Conservation (phyloP, 176 grass and related monocot genomes). For the Cenchrus americanus region DNA sequence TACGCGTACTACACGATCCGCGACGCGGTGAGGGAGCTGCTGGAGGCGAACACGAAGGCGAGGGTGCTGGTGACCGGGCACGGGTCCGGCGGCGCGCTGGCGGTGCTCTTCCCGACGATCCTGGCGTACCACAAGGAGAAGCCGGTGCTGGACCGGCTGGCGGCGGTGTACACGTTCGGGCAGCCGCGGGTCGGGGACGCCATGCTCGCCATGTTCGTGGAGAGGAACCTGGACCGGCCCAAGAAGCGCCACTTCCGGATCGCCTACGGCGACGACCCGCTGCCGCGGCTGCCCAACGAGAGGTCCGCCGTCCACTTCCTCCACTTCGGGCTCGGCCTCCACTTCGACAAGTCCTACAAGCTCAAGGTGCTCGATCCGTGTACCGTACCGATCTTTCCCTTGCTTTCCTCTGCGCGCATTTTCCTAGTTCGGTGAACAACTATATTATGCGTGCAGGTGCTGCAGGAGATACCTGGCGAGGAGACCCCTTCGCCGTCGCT, state of each 20-base stretch:
- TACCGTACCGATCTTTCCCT: neutral
- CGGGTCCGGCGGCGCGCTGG: conserved; percentile 63
- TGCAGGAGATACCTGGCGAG: conserved; percentile 48
- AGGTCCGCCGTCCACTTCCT: conserved; percentile 42
- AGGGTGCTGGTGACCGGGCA: conserved; percentile 64
- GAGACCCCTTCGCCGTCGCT: neutral
- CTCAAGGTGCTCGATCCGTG: conserved; percentile 39
- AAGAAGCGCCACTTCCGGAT: conserved; percentile 54
- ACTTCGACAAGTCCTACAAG: conserved; percentile 58
- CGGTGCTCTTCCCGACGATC: conserved; percentile 57
- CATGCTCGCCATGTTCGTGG: conserved; percentile 52
- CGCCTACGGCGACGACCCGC: conserved; percentile 51
- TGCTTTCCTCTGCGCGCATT: neutral
- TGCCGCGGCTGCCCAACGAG: conserved; percentile 49
- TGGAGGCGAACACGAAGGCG: conserved; percentile 44
- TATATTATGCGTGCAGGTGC: conserved; percentile 25
- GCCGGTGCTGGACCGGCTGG: conserved; percentile 45
- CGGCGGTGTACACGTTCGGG: conserved; percentile 60
- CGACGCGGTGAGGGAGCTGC: conserved; percentile 37
- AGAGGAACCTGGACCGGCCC: conserved; percentile 54
- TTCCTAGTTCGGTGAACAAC: neutral
- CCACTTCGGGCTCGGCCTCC: conserved; percentile 54
- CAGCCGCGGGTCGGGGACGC: conserved; percentile 69
- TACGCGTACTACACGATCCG: conserved; percentile 64
- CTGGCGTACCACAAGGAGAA: conserved; percentile 61